phyloP scores from a whole-genome alignment of 1,284 basidiomycete species.

The Xerocomus amazonicus region DNA sequence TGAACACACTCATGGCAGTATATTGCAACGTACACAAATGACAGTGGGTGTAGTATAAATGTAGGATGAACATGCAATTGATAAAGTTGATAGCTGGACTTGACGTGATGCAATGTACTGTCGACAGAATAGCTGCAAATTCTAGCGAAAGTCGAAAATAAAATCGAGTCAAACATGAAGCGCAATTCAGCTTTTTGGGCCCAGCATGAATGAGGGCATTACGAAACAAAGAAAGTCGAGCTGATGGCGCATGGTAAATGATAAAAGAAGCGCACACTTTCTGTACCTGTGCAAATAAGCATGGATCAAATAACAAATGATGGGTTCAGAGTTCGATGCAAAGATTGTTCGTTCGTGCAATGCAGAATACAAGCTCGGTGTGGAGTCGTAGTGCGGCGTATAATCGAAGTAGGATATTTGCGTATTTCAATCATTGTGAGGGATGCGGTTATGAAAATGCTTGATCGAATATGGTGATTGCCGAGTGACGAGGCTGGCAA shows the following conservation, averaged over 20 bases:
- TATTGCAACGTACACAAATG: slow-evolving; percentile 32
- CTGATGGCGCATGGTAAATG: slow-evolving; percentile 30
- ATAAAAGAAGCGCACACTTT: slow-evolving; percentile 24
- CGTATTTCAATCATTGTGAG: slow-evolving; percentile 21
- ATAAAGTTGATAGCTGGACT: slow-evolving; percentile 14
- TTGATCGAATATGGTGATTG: slow-evolving; percentile 23
- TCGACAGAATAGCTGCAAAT: slow-evolving; percentile 27
- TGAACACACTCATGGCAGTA: slow-evolving; percentile 25
- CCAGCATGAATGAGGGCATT: slow-evolving; percentile 17
- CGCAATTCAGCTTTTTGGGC: slow-evolving; percentile 28
- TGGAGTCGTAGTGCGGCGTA: slow-evolving; percentile 15
- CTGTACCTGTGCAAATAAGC: slow-evolving; percentile 34
- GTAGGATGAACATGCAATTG: slow-evolving; percentile 26
- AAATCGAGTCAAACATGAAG: slow-evolving; percentile 25
- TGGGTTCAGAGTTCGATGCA: slow-evolving; percentile 32
- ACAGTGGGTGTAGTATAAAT: slow-evolving; percentile 28
- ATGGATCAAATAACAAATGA: slow-evolving; percentile 33
- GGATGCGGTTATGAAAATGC: slow-evolving; percentile 27
- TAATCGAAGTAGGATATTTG: slow-evolving; percentile 26
- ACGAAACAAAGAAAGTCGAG: slow-evolving; percentile 21
- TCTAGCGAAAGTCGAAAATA: slow-evolving; percentile 20
- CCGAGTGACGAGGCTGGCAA: slow-evolving; percentile 24
- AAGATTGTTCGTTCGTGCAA: slow-evolving; percentile 31
- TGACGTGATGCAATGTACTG: slow-evolving; percentile 24
- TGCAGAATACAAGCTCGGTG: slow-evolving; percentile 21